Conservation (phyloP, 2,329 filamentous ascomycete species). For the Atkinsonella hypoxylon region DNA sequence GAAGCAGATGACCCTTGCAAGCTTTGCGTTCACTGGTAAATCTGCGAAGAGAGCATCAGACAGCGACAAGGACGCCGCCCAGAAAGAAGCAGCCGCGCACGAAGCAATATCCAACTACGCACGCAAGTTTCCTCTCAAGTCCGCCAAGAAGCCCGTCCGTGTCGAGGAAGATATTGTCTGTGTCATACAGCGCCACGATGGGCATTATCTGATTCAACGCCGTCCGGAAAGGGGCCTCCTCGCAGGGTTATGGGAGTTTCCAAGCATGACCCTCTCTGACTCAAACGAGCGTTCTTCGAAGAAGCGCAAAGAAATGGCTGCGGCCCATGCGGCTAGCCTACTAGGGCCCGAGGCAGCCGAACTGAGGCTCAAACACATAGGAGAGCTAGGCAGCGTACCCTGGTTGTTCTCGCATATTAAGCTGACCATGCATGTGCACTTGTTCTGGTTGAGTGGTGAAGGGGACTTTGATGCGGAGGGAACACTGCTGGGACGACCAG, state of each 20-base stretch:
- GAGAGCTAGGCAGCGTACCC: constrained; percentile 38
- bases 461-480: background rate
- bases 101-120: constrained; percentile 32
- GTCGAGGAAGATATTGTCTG: constrained; percentile 42
- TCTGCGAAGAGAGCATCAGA: background rate
- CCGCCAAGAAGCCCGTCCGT: constrained; percentile 38
- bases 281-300: constrained; percentile 11
- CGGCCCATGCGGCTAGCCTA: constrained; percentile 16
- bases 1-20: constrained; percentile 22
- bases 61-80: background rate
- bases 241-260: constrained; percentile 45
- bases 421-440: constrained; percentile 44
- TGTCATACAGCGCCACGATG: constrained; percentile 33
- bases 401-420: constrained; percentile 47
- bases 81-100: constrained; percentile 13
- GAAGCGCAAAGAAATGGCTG: constrained; percentile 25
- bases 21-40: constrained; percentile 22
- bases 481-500: constrained; percentile 5
- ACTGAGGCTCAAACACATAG: constrained; percentile 18
- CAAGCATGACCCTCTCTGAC: constrained; percentile 27
- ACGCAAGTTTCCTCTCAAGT: constrained; percentile 37
- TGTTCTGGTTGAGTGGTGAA: constrained; percentile 27
- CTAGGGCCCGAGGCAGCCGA: background rate
- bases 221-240: constrained; percentile 42
- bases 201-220: constrained; percentile 34